Evolutionary conservation across 768 basidiomycete genomes (phyloP).

Genomic region (Lanmaoa pseudosensibilis): DNA sequence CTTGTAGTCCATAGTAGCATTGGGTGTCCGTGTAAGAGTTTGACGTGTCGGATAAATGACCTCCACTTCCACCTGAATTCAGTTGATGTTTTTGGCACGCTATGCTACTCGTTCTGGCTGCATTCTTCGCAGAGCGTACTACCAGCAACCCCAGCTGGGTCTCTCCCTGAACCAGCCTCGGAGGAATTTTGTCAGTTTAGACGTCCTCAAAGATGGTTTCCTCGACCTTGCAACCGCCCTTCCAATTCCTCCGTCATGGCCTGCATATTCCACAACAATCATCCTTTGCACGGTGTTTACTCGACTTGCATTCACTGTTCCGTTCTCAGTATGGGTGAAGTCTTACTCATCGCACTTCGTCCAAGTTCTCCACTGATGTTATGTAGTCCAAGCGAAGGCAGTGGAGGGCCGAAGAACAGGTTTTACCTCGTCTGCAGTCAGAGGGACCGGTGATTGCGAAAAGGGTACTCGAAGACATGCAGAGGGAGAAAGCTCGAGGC

Average conservation of each 20-base stretch:
- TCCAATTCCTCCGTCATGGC: slow-evolving; percentile 67
- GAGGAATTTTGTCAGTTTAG: slow-evolving; percentile 27
- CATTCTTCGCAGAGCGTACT: slow-evolving; percentile 7
- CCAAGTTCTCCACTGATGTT: slow-evolving; percentile 16
- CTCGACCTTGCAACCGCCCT: slow-evolving; percentile 74
- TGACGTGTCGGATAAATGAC: not conserved
- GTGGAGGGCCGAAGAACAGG: slow-evolving; percentile 59
- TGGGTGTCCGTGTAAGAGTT: no score
- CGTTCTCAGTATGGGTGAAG: slow-evolving; percentile 74
- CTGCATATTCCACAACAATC: slow-evolving; percentile 74
- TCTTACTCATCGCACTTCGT: not conserved
- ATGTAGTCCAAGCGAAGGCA: slow-evolving; percentile 60
- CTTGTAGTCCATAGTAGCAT: not conserved
- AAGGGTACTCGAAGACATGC: slow-evolving; percentile 49
- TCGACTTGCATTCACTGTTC: slow-evolving; percentile 60
- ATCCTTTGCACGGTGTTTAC: slow-evolving; percentile 63
- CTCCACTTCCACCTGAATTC: not conserved
- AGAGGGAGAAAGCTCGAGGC: slow-evolving; percentile 50
- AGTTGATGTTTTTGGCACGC: slow-evolving; percentile 32
- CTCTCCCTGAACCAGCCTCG: slow-evolving; percentile 2
- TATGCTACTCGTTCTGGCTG: slow-evolving; percentile 13
- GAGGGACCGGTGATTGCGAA: slow-evolving; percentile 43
- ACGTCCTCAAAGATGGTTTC: slow-evolving; percentile 58
- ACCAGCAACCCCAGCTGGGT: slow-evolving; percentile 4
- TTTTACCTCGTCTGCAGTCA: slow-evolving; percentile 55